A percentile compares a stretch with the other conserved stretches of the same genome.
These are phyloP conservation scores for Trypanosoma cruzi DNA, from an alignment of 208 protist genomes.

Conservation along the genomic window DNA sequence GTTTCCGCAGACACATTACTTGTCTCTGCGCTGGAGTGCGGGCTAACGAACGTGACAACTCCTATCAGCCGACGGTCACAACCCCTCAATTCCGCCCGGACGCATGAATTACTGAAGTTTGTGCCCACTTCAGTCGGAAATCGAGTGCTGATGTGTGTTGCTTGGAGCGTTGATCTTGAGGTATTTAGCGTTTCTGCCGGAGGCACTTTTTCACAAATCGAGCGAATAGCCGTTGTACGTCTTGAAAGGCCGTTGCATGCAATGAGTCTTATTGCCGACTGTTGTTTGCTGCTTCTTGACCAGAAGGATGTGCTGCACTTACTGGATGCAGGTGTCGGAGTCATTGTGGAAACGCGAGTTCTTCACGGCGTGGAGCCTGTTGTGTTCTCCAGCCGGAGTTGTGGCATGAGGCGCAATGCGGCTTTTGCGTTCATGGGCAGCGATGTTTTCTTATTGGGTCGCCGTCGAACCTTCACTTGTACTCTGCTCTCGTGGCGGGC, in stretches of 20 bases:
- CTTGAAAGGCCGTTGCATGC: slow-evolving; percentile 41
- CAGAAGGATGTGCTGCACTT: slow-evolving; percentile 41
- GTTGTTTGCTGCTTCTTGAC: slow-evolving; percentile 51
- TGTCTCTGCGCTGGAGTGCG: slow-evolving; percentile 44
- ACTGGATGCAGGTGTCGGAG: slow-evolving; percentile 53
- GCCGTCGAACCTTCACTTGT: slow-evolving; percentile 36
- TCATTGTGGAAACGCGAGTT: slow-evolving; percentile 59
- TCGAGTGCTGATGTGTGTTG: slow-evolving; percentile 48
- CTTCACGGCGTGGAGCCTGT: slow-evolving; percentile 39
- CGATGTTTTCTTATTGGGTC: slow-evolving; percentile 43
- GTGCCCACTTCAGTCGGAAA: slow-evolving; percentile 28
- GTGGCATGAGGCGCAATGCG: slow-evolving; percentile 40
- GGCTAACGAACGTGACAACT: slow-evolving; percentile 27
- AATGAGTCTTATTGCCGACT: slow-evolving; percentile 42
- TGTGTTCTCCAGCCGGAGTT: slow-evolving; percentile 29
- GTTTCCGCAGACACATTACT: slow-evolving; percentile 47
- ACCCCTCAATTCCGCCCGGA: slow-evolving; percentile 26
- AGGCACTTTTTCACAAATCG: slow-evolving; percentile 31
- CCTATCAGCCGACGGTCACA: slow-evolving; percentile 39
- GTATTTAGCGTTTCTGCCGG: slow-evolving; percentile 42
- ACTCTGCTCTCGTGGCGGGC: slow-evolving; percentile 69
- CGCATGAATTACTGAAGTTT: slow-evolving; percentile 55
- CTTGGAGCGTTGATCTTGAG: slow-evolving; percentile 61
- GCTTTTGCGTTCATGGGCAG: slow-evolving; percentile 36
- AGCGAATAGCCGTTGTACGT: slow-evolving; percentile 34